Evolutionary conservation across 1,284 basidiomycete genomes (phyloP).

Genomic region (Ganoderma multipileum): DNA sequence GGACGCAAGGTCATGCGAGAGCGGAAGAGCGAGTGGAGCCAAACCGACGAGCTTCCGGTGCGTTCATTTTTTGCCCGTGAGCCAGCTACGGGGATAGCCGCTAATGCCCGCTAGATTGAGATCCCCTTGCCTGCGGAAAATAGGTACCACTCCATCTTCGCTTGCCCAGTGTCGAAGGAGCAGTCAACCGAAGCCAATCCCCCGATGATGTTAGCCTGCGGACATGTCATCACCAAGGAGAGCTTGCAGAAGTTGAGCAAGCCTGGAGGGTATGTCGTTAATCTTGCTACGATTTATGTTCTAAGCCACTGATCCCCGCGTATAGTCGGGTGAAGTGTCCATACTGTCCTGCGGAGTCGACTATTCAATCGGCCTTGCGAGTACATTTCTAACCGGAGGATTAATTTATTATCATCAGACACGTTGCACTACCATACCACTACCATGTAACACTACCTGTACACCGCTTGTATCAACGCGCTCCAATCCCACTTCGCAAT

Average conservation of each 20-base stretch:
- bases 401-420: slow-evolving; percentile 2
- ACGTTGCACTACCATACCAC: slow-evolving; percentile 16
- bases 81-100: background rate
- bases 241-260: slow-evolving; percentile 88
- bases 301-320: slow-evolving; percentile 9
- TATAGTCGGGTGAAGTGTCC: slow-evolving; percentile 85
- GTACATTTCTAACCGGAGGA: slow-evolving; percentile 67
- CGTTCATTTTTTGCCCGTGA: slow-evolving; percentile 32
- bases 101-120: slow-evolving; percentile 75
- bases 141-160: slow-evolving; percentile 96
- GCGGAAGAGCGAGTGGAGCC: slow-evolving; percentile 89
- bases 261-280: slow-evolving; percentile 75
- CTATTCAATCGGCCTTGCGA: slow-evolving; percentile 61
- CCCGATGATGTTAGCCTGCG: slow-evolving; percentile 97
- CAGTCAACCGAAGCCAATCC: slow-evolving; percentile 94
- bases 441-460: slow-evolving; percentile 11
- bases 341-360: slow-evolving; percentile 86
- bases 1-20: slow-evolving; percentile 93
- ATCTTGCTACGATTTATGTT: slow-evolving; percentile 1
- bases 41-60: slow-evolving; percentile 87
- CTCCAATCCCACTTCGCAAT: background rate
- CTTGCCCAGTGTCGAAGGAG: slow-evolving; percentile 98
- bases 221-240: slow-evolving; percentile 93
- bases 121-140: slow-evolving; percentile 88
- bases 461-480: background rate